Evolutionary conservation across 2,329 filamentous ascomycete genomes (phyloP), one percentile per base, ranked within the genome.

Genomic region (Cytospora schulzeri): DNA sequence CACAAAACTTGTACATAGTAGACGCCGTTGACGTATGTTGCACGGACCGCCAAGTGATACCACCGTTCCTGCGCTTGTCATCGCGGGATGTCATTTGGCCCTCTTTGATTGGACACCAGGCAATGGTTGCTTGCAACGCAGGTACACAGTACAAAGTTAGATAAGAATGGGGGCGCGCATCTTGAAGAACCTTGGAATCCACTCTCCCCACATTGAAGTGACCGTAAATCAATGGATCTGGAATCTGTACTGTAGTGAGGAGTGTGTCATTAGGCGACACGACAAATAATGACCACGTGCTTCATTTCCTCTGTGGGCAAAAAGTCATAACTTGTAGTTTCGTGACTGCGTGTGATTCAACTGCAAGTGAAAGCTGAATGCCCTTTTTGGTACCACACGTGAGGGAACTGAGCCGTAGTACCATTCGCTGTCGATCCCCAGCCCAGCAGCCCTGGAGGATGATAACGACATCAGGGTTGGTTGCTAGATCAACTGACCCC

Each of bases 401-500:
- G 41, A 54, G 53, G 38, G 55, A 52, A 54, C 51, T 50, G 52
- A 31, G 54, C 51, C 38, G 45, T 38, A 38, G 45, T 51, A 55
- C 55, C 17, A 65, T 63, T 65, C 63, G 55, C 63, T 65, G 55
- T 56, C 59, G 54, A 50, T 58, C 35, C 19, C 8, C 24, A 9
- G 50, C 57, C n/a, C n/a, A n/a, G n/a, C n/a, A n/a, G n/a, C n/a
- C n/a, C n/a, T n/a, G n/a, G n/a, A n/a, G 12, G 31, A 12, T 33
- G 19, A 29, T 17, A 59, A 29, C 59, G 45, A 55, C 50, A 38
- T 45, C 35, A 45, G 63, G 45, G 48, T 57, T 58, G 54, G 59
- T 63, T 64, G 60, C 51, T 38, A 54, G 35, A 66, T 63, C 64
- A 63, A 63, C 60, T 66, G 64, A 63, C 64, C 29, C 33, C 22